Base-by-base conservation (phyloP, 768 basidiomycete genomes). In the Leccinum broughii region DNA sequence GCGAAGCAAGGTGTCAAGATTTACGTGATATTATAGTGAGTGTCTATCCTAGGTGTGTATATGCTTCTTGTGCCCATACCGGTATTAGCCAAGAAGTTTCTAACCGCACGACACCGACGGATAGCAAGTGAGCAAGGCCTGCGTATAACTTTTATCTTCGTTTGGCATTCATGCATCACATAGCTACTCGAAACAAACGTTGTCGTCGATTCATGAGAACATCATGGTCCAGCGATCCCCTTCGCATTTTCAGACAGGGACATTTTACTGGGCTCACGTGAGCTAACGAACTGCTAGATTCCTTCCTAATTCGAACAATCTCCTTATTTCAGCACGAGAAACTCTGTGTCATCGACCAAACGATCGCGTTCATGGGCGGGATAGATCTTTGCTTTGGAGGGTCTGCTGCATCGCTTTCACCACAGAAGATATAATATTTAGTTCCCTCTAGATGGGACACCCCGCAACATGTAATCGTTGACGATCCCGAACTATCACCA, bases 201-300 rank as follows among this genome's bases (percentile, higher is more conserved):
- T 99, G 28, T 81, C 82, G 22, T 82, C 80, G 1, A 76, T 99
- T 13, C 96, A 98, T 71, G 86, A 88, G 4, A 98, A 98, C 74
- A 90, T 99, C 56, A 87, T 95, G 85, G 87, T 98, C 3, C 97
- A 99, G 70, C 87, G 97, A 26, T 98, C 96, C 5, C 97, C 97
- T 0, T 96, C 93, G 3, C 97, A 99, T 75, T 94, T 98, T 74
- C 90, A 93, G 71, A 97, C 95, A 0, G 95, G 95, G 13, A 98
- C 95, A 3, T 94, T 96, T 72, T 95, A 97, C 71, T 99, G 97
- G 97, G 95, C 96, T 28, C 97, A 98, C 77, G 95, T 96, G 69
- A 66, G 88, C 7, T 34, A 76, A 13, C 3, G 6, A 24, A 24
- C 20, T 5, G 9, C 14, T 26, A 14, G 51, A 11, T 26, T 13